Percentiles rank a stretch among this genome's conserved stretches.
phyloP scores from a whole-genome alignment of 768 basidiomycete species.

The Coprinopsis cinerea region DNA sequence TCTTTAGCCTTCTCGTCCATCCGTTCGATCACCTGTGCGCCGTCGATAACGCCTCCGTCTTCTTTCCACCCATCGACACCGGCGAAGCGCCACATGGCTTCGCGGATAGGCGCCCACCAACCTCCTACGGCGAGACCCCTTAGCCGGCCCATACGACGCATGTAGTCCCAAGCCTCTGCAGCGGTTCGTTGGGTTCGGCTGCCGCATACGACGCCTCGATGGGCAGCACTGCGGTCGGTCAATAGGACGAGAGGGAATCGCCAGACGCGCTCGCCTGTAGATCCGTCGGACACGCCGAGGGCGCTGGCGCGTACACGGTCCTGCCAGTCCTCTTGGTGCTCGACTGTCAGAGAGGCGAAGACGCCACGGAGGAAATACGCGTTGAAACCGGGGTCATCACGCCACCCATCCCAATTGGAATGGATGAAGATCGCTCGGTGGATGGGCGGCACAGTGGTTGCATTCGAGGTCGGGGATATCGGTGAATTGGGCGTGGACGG shows the following conservation, averaged over 20 bases:
- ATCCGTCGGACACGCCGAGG: slow-evolving; percentile 12
- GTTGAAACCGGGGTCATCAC: slow-evolving; percentile 76
- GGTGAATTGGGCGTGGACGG: slow-evolving; percentile 4
- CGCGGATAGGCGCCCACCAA: slow-evolving; percentile 79
- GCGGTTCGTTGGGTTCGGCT: slow-evolving; percentile 65
- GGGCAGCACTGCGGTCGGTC: slow-evolving; percentile 71
- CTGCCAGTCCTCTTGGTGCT: slow-evolving; percentile 64
- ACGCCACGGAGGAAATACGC: slow-evolving; percentile 68
- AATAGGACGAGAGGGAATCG: slow-evolving; percentile 66
- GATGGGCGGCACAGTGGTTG: slow-evolving; percentile 44
- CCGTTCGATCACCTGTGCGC: slow-evolving; percentile 8
- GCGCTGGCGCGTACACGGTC: slow-evolving; percentile 45
- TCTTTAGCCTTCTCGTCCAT: not conserved
- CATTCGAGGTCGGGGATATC: not conserved
- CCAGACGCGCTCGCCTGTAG: slow-evolving; percentile 46
- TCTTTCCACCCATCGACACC: slow-evolving; percentile 24
- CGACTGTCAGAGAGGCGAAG: slow-evolving; percentile 66
- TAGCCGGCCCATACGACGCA: slow-evolving; percentile 30
- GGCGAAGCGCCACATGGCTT: slow-evolving; percentile 62
- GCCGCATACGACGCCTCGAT: slow-evolving; percentile 60
- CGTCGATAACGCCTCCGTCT: slow-evolving; percentile 14
- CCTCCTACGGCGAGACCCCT: slow-evolving; percentile 39
- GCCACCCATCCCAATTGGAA: slow-evolving; percentile 53
- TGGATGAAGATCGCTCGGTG: slow-evolving; percentile 71
- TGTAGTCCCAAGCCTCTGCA: slow-evolving; percentile 56